Base-by-base conservation (phyloP, 2,329 filamentous ascomycete genomes). In the Penicillium sp. region DNA sequence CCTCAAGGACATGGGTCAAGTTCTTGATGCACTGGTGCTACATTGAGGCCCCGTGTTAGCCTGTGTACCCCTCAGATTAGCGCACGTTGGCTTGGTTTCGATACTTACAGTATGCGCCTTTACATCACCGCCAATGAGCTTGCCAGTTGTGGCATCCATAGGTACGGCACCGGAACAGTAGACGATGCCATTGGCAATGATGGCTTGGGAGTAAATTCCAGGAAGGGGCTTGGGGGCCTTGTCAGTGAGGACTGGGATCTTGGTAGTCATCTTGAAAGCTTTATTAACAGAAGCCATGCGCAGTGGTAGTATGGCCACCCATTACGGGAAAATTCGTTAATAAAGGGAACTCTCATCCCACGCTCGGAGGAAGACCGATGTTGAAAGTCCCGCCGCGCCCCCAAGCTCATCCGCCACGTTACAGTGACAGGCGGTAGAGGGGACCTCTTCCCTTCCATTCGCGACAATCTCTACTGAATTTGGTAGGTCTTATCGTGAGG, bases 91-190 rank as follows among this genome's bases (percentile, higher is more conserved):
- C 13, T 26, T 46, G 44, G 5, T 33, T 16, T 19, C 3, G 35
- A 11, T 39, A 35, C 50, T 31, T 29, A 85, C 84, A 54, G 80
- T 81, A 35, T 81, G 73, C 54, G 83, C 83, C 60, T 80, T 79
- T 53, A 88, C 76, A 52, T 80, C 80, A 4, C 86, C 86, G 11
- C 85, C 80, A 8, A 85, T 78, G 2, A 88, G 55, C 54, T 81
- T 76, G 21, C 74, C 77, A 0, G 83, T 85, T n/a, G 69, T 70
- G 0, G 85, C 81, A 62, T 87, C 81, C 65, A 85, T 76, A 14
- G 83, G 83, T 31, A 90, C 78, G 60, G 80, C 80, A 25, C 88
- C 88, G 1, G 85, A 88, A 77, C 87, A 89, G 77, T 88, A 90
- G n/a, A 91, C 84, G 71, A 88, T 83, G 65, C 86, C 87, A 67